Evolutionary conservation across 352 stramenopile genomes (phyloP), one percentile per base, ranked within the genome.

Genomic region (Phytophthora megakarya): DNA sequence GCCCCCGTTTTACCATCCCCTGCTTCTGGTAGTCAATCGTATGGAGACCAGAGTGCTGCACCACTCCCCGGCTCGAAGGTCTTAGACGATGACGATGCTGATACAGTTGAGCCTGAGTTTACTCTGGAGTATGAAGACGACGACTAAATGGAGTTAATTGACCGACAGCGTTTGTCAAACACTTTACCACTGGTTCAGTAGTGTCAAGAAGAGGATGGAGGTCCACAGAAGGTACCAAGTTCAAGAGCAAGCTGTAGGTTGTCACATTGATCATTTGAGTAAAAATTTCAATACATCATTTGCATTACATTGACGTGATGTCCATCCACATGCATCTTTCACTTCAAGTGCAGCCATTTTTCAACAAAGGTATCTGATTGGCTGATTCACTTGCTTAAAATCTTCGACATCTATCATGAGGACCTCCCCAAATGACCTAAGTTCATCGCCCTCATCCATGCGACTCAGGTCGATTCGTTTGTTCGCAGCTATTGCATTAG

Each of bases 61-160:
- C 19, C 51, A 18, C 28, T 33, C 21, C 23, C 49, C n/a, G 52
- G 23, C 12, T 23, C 60, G 35, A 73, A 68, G 46, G 48, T 72
- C 39, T 40, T 76, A 12, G 84, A 92, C 44, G 84, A 92, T 33
- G 84, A 92, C 49, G 81, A 89, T 55, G 74, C 15, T 9, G 83
- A 89, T 5, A 76, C 70, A 16, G 64, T 57, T 23, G 81, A 72
- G 18, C 78, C 82, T 5, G 80, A 90, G 67, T 92, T 92, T 65
- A 89, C 70, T 5, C 70, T 92, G 43, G 74, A 92, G 56, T 92
- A 92, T 60, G 84, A 92, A 50, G 84, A 92, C 39, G 84, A 92
- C 18, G 84, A 92, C 42, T 90, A 77, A 67, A 63, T 59, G 44
- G 47, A 72, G 57, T 64, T 58, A 73, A 70, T 67, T 54, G 48